These are phyloP conservation scores for Colletotrichum sp. DNA, from an alignment of 2,329 filamentous ascomycete genomes.

Conservation along the genomic window DNA sequence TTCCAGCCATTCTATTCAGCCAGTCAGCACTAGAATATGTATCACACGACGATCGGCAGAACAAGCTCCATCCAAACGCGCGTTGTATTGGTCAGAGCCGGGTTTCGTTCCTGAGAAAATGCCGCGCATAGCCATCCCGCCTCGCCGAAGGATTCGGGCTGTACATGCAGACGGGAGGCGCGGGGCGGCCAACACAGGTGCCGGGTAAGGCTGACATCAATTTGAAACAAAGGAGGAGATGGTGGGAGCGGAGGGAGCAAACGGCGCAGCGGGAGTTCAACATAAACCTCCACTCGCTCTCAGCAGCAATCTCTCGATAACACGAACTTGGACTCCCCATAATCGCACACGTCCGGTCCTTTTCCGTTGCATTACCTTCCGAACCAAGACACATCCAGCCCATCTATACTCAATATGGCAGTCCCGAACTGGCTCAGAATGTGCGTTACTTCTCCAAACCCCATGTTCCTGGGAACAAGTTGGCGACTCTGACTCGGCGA, in stretches of 20 bases:
- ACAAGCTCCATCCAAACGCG: background rate
- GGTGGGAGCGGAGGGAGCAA: background rate
- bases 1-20: background rate
- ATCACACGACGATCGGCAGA: background rate
- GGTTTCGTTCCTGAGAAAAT: background rate
- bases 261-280: background rate
- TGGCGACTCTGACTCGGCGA: background rate
- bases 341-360: background rate
- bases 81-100: background rate
- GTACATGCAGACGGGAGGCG: background rate
- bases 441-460: background rate
- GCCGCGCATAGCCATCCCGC: background rate
- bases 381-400: background rate
- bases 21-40: background rate
- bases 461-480: background rate
- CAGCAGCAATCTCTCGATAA: background rate
- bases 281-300: background rate
- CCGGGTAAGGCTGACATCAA: background rate
- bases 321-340: background rate
- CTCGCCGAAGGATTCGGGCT: background rate
- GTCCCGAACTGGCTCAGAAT: background rate
- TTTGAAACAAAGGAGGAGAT: background rate
- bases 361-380: background rate
- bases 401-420: background rate
- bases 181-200: background rate